These are phyloP conservation scores for Spergularia azorica DNA, from an alignment of 179 eudicot species.

Conservation along the genomic window DNA sequence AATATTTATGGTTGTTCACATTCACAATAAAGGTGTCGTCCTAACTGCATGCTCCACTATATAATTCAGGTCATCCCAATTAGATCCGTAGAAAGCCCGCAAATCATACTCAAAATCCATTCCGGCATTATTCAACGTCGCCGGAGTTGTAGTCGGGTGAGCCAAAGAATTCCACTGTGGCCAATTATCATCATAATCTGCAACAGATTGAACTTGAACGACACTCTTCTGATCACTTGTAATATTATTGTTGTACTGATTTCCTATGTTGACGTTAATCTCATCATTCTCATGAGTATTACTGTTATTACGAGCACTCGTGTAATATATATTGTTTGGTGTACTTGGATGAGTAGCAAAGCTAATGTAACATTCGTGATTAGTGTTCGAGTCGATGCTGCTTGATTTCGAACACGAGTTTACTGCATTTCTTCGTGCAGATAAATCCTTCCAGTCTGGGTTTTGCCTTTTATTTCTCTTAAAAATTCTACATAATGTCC, in stretches of 20 bases:
- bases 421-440: conserved; percentile 27
- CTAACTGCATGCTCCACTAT: conserved; percentile 42
- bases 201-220: not conserved
- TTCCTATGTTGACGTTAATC: not conserved
- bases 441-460: conserved; percentile 59
- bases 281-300: not conserved
- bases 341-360: conserved; percentile 31
- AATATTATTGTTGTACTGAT: not conserved
- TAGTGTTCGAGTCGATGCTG: conserved; percentile 42
- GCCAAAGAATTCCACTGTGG: not conserved
- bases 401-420: conserved; percentile 48
- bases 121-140: conserved; percentile 23
- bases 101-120: conserved; percentile 22
- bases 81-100: conserved; percentile 30
- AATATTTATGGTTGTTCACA: not conserved
- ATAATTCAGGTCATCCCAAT: conserved; percentile 59
- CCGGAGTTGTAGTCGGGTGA: conserved; percentile 21
- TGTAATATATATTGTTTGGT: conserved; percentile 3
- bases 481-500: conserved; percentile 82
- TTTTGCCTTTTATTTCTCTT: conserved; percentile 53
- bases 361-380: conserved; percentile 45
- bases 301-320: not conserved
- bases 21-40: conserved; percentile 25
- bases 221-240: conserved; percentile 2
- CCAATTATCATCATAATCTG: conserved; percentile 1